Percentiles rank a stretch among this genome's conserved stretches.
Conservation (phyloP, 2,329 filamentous ascomycete species). For the Cylindrodendrum hubeiense region DNA sequence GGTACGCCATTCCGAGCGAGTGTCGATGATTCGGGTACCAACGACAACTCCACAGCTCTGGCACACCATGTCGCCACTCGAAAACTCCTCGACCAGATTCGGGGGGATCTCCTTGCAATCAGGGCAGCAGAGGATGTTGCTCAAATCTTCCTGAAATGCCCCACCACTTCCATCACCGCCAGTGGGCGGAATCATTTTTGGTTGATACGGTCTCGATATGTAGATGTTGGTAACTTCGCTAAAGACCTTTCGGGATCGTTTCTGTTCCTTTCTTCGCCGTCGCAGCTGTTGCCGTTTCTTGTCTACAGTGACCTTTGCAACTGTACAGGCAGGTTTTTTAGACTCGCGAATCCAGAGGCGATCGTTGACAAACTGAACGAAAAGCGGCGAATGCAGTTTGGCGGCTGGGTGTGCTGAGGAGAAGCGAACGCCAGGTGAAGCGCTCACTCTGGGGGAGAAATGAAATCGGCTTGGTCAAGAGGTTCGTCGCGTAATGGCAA, state of each 20-base stretch:
- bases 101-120: conserved; percentile 95
- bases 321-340: conserved; percentile 31
- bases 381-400: conserved; percentile 80
- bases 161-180: conserved; percentile 47
- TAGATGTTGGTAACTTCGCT: conserved; percentile 59
- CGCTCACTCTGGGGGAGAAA: background rate
- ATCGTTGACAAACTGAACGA: conserved; percentile 67
- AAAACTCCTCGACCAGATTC: conserved; percentile 92
- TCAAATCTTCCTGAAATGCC: conserved; percentile 84
- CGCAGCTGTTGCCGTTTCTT: conserved; percentile 51
- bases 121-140: conserved; percentile 85
- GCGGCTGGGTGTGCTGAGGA: conserved; percentile 52
- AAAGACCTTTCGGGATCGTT: conserved; percentile 54
- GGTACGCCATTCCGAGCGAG: conserved; percentile 97
- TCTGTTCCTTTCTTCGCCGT: conserved; percentile 49
- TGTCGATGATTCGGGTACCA: conserved; percentile 92
- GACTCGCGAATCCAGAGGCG: conserved; percentile 53
- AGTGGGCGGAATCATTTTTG: conserved; percentile 61
- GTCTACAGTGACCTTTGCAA: conserved; percentile 42
- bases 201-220: conserved; percentile 53
- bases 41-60: conserved; percentile 92
- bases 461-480: background rate
- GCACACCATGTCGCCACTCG: conserved; percentile 92
- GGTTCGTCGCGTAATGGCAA: background rate
- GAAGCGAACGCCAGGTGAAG: conserved; percentile 7